Percentiles rank a stretch among this genome's conserved stretches.
phyloP scores from a whole-genome alignment of 768 basidiomycete species.

The Gyrodon lividus region DNA sequence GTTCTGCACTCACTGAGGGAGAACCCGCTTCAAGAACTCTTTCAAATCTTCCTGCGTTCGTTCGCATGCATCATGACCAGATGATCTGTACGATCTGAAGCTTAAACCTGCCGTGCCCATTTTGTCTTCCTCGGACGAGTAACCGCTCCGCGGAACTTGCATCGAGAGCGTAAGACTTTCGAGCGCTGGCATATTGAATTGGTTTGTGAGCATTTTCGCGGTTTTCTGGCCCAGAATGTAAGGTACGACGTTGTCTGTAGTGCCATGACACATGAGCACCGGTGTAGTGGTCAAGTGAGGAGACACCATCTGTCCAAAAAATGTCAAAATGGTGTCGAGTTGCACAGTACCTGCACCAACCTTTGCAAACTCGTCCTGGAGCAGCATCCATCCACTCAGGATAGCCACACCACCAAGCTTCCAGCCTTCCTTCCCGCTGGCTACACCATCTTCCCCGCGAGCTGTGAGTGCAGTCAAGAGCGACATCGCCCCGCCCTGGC shows the following conservation, averaged over 20 bases:
- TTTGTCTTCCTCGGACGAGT: conserved; percentile 18
- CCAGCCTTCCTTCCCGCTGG: conserved; percentile 40
- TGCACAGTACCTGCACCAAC: conserved; percentile 39
- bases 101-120: conserved; percentile 47
- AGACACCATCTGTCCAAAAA: conserved; percentile 52
- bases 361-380: conserved; percentile 61
- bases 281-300: conserved; percentile 61
- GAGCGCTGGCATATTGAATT: conserved; percentile 47
- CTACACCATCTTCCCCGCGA: conserved; percentile 25
- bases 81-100: conserved; percentile 64
- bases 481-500: conserved; percentile 79
- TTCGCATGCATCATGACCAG: conserved; percentile 64
- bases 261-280: conserved; percentile 88
- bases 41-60: conserved; percentile 71
- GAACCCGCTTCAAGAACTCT: conserved; percentile 62
- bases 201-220: conserved; percentile 51
- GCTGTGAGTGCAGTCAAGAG: conserved; percentile 64
- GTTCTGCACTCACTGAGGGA: conserved; percentile 35
- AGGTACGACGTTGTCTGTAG: conserved; percentile 70
- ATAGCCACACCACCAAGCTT: conserved; percentile 71
- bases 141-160: conserved; percentile 22
- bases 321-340: conserved; percentile 3
- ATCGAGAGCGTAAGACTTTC: conserved; percentile 37
- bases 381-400: conserved; percentile 79
- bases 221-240: conserved; percentile 54